Base-by-base conservation (phyloP, 1,284 basidiomycete genomes). In the Apiotrichum gracile region DNA sequence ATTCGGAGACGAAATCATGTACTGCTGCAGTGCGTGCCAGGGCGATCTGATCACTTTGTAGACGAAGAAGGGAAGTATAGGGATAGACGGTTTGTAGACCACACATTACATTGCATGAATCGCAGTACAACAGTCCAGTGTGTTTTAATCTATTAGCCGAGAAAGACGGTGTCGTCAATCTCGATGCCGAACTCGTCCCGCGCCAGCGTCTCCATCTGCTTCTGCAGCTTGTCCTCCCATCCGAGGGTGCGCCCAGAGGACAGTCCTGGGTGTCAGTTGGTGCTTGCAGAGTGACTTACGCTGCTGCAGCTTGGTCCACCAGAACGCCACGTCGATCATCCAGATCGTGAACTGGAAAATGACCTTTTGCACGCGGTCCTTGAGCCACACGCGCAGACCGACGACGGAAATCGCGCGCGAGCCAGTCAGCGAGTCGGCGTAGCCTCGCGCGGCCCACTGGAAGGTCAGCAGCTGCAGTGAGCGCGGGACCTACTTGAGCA, bases 401-500 rank as follows among this genome's bases (percentile, higher is more conserved):
- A 75, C 63, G 3, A 48, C 42, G 5, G 47, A 47, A 9, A 77
- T 60, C 5, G 72, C 73, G 12, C 81, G 63, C 49, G 80, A 80
- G 45, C 76, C 80, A 38, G 74, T 73, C 76, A 87, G 84, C 0
- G 78, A 77, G 4, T 82, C 55, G 50, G 69, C 56, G 61, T 69
- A 76, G 0, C 78, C 77, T 29, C 63, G 68, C 0, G 73, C 67
- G 2, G 78, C 78, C 75, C 76, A 78, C 69, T 77, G 47, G 4
- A 25, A 12, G n/a, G 31, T 31, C 6, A 50, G 49, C 16, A 56
- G 50, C n/a, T n/a, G n/a, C n/a, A n/a, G n/a, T n/a, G n/a, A n/a
- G n/a, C n/a, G n/a, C n/a, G n/a, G n/a, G n/a, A 64, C 69, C 46
- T 19, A 73, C 72, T 61, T 80, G 80, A 1, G 85, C 88, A 0